These are phyloP conservation scores for Coemansia sp. DNA, from an alignment of 192 early-diverging fungal species.

Conservation along the genomic window DNA sequence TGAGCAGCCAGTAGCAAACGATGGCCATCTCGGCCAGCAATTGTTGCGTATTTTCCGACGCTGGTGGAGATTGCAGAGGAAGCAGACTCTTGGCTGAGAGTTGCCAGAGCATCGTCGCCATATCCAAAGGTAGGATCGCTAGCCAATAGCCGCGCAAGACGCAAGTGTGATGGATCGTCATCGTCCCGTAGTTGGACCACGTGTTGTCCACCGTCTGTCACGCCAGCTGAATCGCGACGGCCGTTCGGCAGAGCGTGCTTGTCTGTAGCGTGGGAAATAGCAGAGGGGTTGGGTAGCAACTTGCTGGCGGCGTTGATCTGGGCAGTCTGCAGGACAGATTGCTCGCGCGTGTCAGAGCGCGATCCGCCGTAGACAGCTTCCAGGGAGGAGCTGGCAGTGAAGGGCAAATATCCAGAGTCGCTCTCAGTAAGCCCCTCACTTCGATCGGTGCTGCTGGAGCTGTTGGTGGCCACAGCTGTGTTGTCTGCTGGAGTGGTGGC, in stretches of 20 bases:
- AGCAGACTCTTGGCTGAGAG: slow-evolving; percentile 1
- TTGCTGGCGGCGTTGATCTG: slow-evolving; percentile 10
- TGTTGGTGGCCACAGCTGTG: background rate
- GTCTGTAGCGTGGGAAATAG: background rate
- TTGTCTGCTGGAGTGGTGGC: background rate
- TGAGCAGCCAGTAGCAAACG: background rate
- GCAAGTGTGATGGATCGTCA: background rate
- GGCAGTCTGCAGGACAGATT: slow-evolving; percentile 10
- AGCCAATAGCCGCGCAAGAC: slow-evolving; percentile 4
- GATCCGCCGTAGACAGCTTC: slow-evolving; percentile 54
- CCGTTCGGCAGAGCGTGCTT: background rate
- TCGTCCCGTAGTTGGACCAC: background rate
- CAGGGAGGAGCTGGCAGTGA: slow-evolving; percentile 40
- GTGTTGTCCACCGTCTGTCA: background rate
- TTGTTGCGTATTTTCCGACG: background rate
- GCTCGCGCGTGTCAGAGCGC: slow-evolving; percentile 22
- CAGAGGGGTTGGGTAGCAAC: background rate
- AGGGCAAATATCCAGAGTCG: slow-evolving; percentile 11
- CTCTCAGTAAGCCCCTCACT: slow-evolving; percentile 7
- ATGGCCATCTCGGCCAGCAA: background rate
- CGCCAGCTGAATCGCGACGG: background rate
- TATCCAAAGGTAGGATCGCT: background rate
- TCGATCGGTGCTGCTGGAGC: background rate
- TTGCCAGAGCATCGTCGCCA: background rate
- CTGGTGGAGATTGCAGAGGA: background rate